Evolutionary conservation across 2,329 filamentous ascomycete genomes (phyloP).

Genomic region (Monosporascus sp.): DNA sequence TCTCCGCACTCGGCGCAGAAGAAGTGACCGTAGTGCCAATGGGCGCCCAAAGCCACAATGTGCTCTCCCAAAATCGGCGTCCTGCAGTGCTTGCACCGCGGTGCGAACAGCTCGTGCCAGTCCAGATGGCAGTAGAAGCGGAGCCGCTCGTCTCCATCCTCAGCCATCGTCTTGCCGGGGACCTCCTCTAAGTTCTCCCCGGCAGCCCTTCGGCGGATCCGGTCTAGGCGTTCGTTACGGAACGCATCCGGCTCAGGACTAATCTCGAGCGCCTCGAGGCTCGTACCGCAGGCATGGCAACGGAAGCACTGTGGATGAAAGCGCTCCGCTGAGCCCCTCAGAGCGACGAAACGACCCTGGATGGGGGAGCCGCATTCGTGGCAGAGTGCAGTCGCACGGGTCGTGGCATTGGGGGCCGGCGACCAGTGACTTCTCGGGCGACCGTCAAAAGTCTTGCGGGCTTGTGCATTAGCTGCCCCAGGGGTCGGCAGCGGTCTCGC

Average conservation of each 20-base stretch:
- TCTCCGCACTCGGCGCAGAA: slow-evolving; percentile 99
- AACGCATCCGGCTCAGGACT: slow-evolving; percentile 80
- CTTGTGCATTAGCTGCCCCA: slow-evolving; percentile 25
- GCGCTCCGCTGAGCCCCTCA: slow-evolving; percentile 65
- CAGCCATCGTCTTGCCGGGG: slow-evolving; percentile 58
- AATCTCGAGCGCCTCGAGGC: slow-evolving; percentile 92
- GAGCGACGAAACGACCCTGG: slow-evolving; percentile 81
- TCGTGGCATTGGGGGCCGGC: slow-evolving; percentile 41
- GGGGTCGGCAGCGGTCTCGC: slow-evolving; percentile 46
- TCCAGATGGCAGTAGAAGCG: slow-evolving; percentile 98
- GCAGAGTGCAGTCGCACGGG: slow-evolving; percentile 65
- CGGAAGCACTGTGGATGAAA: slow-evolving; percentile 94
- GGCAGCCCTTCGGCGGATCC: slow-evolving; percentile 58
- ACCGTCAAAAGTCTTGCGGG: slow-evolving; percentile 33
- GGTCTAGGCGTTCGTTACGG: slow-evolving; percentile 65
- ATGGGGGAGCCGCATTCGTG: slow-evolving; percentile 81
- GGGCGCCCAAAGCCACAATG: slow-evolving; percentile 85
- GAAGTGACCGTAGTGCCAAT: slow-evolving; percentile 97
- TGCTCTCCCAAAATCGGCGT: slow-evolving; percentile 96
- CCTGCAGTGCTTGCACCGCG: slow-evolving; percentile 90
- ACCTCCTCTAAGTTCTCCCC: slow-evolving; percentile 58
- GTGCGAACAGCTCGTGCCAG: slow-evolving; percentile 91
- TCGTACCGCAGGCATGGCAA: slow-evolving; percentile 81
- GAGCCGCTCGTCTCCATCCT: slow-evolving; percentile 67
- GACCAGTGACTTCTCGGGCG: slow-evolving; percentile 54